Base-by-base conservation (phyloP, 305 asterid genomes). In the Fraxinus greggii region DNA sequence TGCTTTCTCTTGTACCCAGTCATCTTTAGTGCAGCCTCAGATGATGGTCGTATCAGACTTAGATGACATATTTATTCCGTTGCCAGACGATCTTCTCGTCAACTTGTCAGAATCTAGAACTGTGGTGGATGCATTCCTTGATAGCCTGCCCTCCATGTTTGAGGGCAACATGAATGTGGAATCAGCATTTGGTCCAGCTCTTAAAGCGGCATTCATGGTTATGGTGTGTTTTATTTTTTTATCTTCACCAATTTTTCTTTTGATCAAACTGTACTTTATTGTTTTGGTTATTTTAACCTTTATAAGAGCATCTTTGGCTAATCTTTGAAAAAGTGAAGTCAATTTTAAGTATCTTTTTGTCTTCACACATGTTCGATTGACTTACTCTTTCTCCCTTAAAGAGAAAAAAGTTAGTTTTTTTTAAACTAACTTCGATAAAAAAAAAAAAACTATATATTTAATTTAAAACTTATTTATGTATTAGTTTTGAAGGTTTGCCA, bases 171-270 rank as follows among this genome's bases (percentile, higher is more conserved):
- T 89, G 87, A 94, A 92, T 87, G 94, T 96, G 67, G 99, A 96
- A 90, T 94, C 99, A 77, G 99, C 98, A 83, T 96, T 96, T 88
- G 99, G 99, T 82, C 99, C 99, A 69, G 98, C 99, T 88, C 98
- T 96, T 82, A 93, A 89, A 91, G 92, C 97, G 28, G 94, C 98
- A 78, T 92, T 88, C 85, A 91, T 94, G 97, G 90, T 96, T 85
- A 92, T 93, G 99, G 99, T 96, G 89, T 28, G 97, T 83, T 69
- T 76, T 5, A 40, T 54, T 70, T 75, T 88, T 84, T 85, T 75
- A 28, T 59, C 12, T 21, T 28, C 19, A 59, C 29, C 80, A 15
- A 73, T 63, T 77, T 76, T 67, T 24, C 67, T 10, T 42, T 83
- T 77, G 54, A 70, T 51, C 73, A 36, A 32, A 24, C 32, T 35